phyloP scores from a whole-genome alignment of 2,329 filamentous ascomycete species.

The Pyricularia sp. region DNA sequence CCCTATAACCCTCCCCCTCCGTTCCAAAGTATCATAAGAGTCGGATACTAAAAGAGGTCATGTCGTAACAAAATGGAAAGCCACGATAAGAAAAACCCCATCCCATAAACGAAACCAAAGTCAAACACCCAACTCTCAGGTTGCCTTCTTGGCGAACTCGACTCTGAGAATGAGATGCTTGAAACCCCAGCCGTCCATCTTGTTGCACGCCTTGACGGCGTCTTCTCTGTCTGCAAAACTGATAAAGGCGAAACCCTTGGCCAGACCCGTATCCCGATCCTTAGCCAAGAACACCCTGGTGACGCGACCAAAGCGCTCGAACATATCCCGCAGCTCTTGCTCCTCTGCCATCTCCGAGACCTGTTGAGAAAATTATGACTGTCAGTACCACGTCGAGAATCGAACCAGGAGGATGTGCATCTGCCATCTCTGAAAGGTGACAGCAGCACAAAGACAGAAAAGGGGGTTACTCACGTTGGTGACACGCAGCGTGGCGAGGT shows the following conservation, averaged over 20 bases:
- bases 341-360: constrained; percentile 97
- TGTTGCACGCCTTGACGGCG: constrained; percentile 83
- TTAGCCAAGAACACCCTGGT: constrained; percentile 96
- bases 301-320: constrained; percentile 92
- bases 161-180: constrained; percentile 77
- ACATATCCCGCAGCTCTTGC: constrained; percentile 89
- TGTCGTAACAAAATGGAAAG: background rate
- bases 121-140: constrained; percentile 10
- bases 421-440: background rate
- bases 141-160: constrained; percentile 71
- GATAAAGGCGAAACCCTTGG: constrained; percentile 98
- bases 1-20: background rate
- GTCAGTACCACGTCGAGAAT: background rate
- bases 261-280: constrained; percentile 88
- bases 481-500: constrained; percentile 88
- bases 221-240: constrained; percentile 85
- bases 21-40: background rate
- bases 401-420: background rate
- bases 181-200: constrained; percentile 94
- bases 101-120: background rate
- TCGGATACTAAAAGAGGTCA: background rate
- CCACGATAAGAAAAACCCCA: background rate
- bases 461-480: constrained; percentile 65
- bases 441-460: background rate
- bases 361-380: constrained; percentile 27